These are phyloP conservation scores for Sordariomycetes sp. DNA, from an alignment of 2,329 filamentous ascomycete species.

Conservation along the genomic window DNA sequence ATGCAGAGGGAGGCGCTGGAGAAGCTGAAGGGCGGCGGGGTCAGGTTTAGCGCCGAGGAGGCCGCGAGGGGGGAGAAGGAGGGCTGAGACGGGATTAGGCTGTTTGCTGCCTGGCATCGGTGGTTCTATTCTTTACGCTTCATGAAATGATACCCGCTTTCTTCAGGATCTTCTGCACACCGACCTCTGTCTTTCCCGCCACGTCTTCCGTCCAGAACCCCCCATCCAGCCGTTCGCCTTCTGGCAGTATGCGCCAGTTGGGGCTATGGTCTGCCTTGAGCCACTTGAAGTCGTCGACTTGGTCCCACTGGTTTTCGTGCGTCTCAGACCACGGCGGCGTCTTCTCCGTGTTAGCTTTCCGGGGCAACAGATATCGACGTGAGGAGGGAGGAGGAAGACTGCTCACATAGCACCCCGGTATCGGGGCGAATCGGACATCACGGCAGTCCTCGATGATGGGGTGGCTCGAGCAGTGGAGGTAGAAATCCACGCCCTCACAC, in stretches of 20 bases:
- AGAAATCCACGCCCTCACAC: conserved; percentile 70
- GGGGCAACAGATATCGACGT: background rate
- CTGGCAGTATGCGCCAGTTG: conserved; percentile 68
- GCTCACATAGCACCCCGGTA: conserved; percentile 57
- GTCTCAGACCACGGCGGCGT: conserved; percentile 2
- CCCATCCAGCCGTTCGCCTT: conserved; percentile 46
- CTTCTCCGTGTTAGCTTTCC: background rate
- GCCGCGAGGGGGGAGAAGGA: conserved; percentile 3
- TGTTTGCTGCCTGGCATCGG: background rate
- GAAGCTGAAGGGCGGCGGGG: conserved; percentile 39
- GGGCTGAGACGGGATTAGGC: background rate
- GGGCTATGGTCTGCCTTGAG: conserved; percentile 76
- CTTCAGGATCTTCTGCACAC: background rate
- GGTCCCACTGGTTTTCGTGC: conserved; percentile 64
- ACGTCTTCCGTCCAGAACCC: conserved; percentile 61
- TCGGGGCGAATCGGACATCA: conserved; percentile 65
- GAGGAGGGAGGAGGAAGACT: conserved; percentile 16
- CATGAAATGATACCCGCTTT: conserved; percentile 2
- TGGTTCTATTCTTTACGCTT: background rate
- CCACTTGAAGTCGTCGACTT: conserved; percentile 98
- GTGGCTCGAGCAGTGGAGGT: conserved; percentile 69
- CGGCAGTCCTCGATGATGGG: conserved; percentile 91
- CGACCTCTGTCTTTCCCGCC: conserved; percentile 28
- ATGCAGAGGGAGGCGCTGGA: conserved; percentile 50
- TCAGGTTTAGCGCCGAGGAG: conserved; percentile 23